Evolutionary conservation across 179 eudicot genomes (phyloP), one percentile per base, ranked within the genome.

Genomic region (Drosera spatulata): DNA sequence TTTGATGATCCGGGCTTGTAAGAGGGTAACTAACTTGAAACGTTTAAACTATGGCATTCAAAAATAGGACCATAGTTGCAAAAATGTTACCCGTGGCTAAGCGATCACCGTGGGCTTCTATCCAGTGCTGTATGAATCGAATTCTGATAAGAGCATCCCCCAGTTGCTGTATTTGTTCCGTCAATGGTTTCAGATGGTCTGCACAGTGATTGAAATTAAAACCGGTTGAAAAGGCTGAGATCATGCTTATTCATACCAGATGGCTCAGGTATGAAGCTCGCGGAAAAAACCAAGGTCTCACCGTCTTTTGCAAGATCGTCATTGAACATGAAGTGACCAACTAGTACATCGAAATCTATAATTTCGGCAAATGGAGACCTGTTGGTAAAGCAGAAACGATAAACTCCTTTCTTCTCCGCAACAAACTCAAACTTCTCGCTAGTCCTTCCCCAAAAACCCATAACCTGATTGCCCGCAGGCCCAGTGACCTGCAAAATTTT

Each of bases 261-360:
- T 39, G 43, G 22, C 50, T 13, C 13, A 3, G 41, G 50, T 10
- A 39, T 15, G 58, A 53, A 63, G 55, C 39, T 46, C 0, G 50
- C 14, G 49, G 45, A 12, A 42, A 46, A 60, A 47, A 67, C 49
- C 56, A 7, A 43, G 44, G 7, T 63, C 75, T 80, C 60, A 88
- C 96, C 94, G 44, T 83, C 90, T 68, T 86, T 83, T 54, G 94
- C 96, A 66, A 83, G 96, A 83, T 86, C 83, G 7, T 81, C 91
- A 41, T 71, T 75, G 74, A 72, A 63, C 50, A 79, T 64, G 55
- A 81, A 78, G 57, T 86, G 87, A 45, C 80, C 79, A 39, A 84
- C 78, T 67, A 77, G 85, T 12, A 83, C 79, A 65, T 88, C 96
- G 4, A 88, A 86, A 77, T 88, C 96, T 49, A 88, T 63, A 62